phyloP scores from a whole-genome alignment of 2,329 filamentous ascomycete species.

The Phoma sp. region DNA sequence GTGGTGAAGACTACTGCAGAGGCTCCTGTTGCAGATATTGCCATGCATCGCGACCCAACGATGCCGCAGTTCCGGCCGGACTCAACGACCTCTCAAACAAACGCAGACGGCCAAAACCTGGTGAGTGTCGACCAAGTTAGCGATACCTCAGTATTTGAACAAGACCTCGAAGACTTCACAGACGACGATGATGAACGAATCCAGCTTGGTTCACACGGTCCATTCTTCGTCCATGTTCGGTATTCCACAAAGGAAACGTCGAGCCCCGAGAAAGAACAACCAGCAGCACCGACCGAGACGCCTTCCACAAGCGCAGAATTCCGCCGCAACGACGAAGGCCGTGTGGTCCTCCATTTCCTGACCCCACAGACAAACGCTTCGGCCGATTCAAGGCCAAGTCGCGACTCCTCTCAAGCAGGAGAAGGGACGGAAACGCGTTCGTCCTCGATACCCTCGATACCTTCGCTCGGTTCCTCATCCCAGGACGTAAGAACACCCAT shows the following conservation, averaged over 20 bases:
- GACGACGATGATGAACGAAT: slow-evolving; percentile 9
- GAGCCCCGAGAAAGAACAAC: not conserved
- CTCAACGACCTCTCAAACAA: slow-evolving; percentile 25
- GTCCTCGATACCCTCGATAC: not conserved
- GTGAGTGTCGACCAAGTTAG: no score
- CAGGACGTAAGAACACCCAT: slow-evolving; percentile 8
- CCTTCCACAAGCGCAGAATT: not conserved
- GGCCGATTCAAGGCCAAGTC: not conserved
- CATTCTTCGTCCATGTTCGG: slow-evolving; percentile 3
- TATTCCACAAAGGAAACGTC: not conserved
- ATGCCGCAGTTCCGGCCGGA: slow-evolving; percentile 74
- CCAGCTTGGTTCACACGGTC: not conserved
- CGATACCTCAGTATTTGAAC: not conserved
- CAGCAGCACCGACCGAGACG: not conserved
- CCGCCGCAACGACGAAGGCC: not conserved
- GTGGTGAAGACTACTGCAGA: not conserved
- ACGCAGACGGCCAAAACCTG: not conserved
- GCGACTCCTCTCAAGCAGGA: not conserved
- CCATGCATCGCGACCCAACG: slow-evolving; percentile 61
- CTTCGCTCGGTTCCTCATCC: not conserved
- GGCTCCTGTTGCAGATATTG: no score
- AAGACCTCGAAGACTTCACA: slow-evolving; percentile 4
- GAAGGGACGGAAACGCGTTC: not conserved
- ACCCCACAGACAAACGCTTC: not conserved
- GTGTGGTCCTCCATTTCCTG: not conserved